phyloP scores from a whole-genome alignment of 768 basidiomycete species.

The Coprinopsis marcescibilis region DNA sequence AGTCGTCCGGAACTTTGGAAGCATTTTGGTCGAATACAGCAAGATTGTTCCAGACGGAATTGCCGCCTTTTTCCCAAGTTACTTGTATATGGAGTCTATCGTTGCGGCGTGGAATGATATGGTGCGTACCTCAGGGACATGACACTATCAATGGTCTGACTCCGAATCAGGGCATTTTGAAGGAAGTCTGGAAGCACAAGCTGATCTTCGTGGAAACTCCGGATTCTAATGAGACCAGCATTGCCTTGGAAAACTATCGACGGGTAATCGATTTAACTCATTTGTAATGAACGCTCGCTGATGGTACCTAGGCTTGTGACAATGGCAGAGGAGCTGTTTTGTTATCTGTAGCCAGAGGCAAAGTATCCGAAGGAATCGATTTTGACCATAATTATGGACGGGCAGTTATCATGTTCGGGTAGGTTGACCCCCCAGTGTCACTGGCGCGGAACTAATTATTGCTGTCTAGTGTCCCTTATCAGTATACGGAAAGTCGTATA shows the following conservation, averaged over 20 bases:
- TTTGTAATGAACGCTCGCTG: constrained; percentile 7
- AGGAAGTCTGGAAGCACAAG: constrained; percentile 99
- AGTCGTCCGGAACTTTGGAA: constrained; percentile 97
- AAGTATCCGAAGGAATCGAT: constrained; percentile 99
- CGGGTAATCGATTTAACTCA: constrained; percentile 42
- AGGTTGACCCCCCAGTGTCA: constrained; percentile 16
- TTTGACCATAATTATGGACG: constrained; percentile 99
- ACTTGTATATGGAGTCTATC: constrained; percentile 99
- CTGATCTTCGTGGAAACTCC: constrained; percentile 99
- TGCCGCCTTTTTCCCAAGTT: constrained; percentile 98
- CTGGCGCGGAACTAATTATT: constrained; percentile 12
- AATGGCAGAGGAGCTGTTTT: constrained; percentile 97
- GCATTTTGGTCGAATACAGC: constrained; percentile 95
- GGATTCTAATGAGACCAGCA: constrained; percentile 97
- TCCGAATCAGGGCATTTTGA: constrained; percentile 81
- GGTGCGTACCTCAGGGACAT: constrained; percentile 46
- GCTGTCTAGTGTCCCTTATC: constrained; percentile 77
- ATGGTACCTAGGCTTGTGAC: constrained; percentile 75
- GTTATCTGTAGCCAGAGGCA: constrained; percentile 95
- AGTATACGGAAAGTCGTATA: constrained; percentile 97
- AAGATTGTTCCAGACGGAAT: constrained; percentile 98
- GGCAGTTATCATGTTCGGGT: constrained; percentile 99
- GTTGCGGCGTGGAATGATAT: constrained; percentile 99
- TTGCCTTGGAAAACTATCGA: constrained; percentile 95
- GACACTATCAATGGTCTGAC: background rate